phyloP scores from a whole-genome alignment of 176 grass and related monocot species.

The Lolium rigidum region DNA sequence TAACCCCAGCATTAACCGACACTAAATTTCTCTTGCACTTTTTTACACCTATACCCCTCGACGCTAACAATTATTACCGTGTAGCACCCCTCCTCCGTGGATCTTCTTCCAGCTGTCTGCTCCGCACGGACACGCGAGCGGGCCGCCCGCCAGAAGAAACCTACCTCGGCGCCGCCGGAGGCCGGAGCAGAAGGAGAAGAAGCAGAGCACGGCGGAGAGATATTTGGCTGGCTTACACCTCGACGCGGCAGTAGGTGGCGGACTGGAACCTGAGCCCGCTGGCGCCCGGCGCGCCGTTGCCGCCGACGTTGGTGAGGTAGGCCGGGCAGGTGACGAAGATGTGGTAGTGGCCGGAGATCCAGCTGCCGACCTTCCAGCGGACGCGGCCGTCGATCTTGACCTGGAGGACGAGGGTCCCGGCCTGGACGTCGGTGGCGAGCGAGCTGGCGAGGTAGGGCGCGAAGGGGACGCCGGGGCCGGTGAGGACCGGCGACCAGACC shows the following conservation, averaged over 20 bases:
- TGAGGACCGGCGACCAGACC: constrained; percentile 77
- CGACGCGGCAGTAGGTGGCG: constrained; percentile 65
- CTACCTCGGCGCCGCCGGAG: constrained; percentile 24
- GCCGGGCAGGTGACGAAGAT: constrained; percentile 74
- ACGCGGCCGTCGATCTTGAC: constrained; percentile 78
- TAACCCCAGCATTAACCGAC: neutral
- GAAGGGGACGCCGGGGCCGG: constrained; percentile 55
- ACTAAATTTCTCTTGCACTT: constrained; percentile 12
- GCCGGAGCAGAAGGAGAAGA: constrained; percentile 2
- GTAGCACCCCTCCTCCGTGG: neutral
- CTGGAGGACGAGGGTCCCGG: constrained; percentile 51
- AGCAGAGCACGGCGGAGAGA: neutral
- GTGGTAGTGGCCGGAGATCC: constrained; percentile 74
- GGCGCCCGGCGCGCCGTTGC: constrained; percentile 15
- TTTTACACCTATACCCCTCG: constrained; percentile 26
- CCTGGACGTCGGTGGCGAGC: constrained; percentile 45
- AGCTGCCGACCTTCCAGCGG: constrained; percentile 74
- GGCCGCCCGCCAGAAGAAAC: constrained; percentile 18
- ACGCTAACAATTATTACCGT: constrained; percentile 34
- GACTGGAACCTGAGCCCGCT: constrained; percentile 61
- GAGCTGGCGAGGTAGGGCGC: constrained; percentile 61
- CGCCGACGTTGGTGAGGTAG: constrained; percentile 37
- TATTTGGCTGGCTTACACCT: constrained; percentile 35
- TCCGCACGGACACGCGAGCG: neutral
- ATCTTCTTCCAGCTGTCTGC: neutral